Evolutionary conservation across 2,329 filamentous ascomycete genomes (phyloP), one percentile per base, ranked within the genome.

Genomic region (Xylariaceae sp.): DNA sequence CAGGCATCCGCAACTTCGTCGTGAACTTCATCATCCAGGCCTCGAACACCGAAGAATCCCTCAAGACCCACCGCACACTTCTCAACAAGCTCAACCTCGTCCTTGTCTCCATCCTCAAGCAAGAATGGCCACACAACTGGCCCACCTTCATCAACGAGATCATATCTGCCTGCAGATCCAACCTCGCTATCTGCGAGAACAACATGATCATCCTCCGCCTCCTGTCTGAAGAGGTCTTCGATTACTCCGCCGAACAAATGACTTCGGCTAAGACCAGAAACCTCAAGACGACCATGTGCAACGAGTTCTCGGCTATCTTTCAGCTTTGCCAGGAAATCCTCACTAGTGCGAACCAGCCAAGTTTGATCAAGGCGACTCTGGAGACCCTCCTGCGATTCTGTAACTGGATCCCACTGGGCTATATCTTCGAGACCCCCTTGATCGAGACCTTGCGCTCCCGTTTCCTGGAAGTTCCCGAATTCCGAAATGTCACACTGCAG

Each of bases 61-160:
- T 95, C 49, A 83, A 81, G 59, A 68, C 75, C 50, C 83, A 96
- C 63, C 83, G 85, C 56, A 89, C 89, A 21, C 77, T 98, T 39
- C 71, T 98, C 56, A 96, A 96, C 75, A 98, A 98, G 70, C 80
- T 98, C 42, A 98, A 98, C 56, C 76, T 98, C 52, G 90, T 96
- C 38, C 82, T 98, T 44, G 87, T 98, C 50, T 95, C 89, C 37
- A 90, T 98, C 44, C 70, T 98, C 56, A 98, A 98, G 72, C 92
- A 98, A 65, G 92, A 98, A 64, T 98, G 92, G 92, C 92, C 92
- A 37, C 90, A 96, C 65, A 94, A 98, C 70, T 98, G 93, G 92
- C 92, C 93, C 9, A 94, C 88, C 14, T 98, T 98, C 64, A 96
- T 98, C 74, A 96, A 96, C 70, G 92, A 98, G 68, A 98, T 98